Percentiles rank a stretch among this genome's conserved stretches.
Conservation (phyloP, 495 filamentous ascomycete species). For the Penicillium cinerascens region DNA sequence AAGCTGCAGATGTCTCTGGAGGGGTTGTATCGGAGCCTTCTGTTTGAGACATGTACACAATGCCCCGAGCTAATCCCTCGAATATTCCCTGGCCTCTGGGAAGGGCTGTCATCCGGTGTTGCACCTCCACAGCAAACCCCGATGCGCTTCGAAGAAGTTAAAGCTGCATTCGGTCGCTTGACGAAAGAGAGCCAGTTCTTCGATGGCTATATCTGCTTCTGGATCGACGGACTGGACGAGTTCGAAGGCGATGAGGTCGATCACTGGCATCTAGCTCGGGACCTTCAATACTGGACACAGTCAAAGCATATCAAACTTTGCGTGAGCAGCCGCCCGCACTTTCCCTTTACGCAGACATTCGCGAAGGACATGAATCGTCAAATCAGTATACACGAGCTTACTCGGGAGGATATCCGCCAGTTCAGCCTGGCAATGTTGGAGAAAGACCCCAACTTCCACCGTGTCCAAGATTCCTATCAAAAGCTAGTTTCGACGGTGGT, state of each 20-base stretch:
- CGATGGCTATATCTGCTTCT: conserved; percentile 35
- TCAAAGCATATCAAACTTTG: conserved; percentile 39
- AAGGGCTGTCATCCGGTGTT: no score
- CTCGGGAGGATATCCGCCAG: not conserved
- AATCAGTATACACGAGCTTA: conserved; percentile 7
- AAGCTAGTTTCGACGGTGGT: conserved; percentile 17
- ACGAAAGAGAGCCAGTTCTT: not conserved
- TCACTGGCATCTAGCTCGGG: conserved; percentile 5
- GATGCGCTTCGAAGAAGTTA: conserved; percentile 4
- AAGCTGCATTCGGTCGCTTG: conserved; percentile 8
- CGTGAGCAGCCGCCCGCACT: conserved; percentile 48
- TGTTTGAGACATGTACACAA: conserved; percentile 35
- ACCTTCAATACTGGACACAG: not conserved
- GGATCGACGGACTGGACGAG: conserved; percentile 51
- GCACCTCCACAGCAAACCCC: not conserved
- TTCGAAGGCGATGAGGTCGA: conserved; percentile 24
- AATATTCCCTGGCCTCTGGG: conserved; percentile 10
- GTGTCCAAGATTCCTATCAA: not conserved
- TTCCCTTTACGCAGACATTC: conserved; percentile 41
- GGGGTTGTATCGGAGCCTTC: conserved; percentile 41
- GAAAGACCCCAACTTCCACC: conserved; percentile 25
- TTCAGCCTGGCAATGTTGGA: conserved; percentile 27
- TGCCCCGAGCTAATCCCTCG: conserved; percentile 29
- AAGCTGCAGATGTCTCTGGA: conserved; percentile 37
- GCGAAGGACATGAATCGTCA: conserved; percentile 4